phyloP scores from a whole-genome alignment of 2,329 filamentous ascomycete species.

The Cladosporium colombiae region DNA sequence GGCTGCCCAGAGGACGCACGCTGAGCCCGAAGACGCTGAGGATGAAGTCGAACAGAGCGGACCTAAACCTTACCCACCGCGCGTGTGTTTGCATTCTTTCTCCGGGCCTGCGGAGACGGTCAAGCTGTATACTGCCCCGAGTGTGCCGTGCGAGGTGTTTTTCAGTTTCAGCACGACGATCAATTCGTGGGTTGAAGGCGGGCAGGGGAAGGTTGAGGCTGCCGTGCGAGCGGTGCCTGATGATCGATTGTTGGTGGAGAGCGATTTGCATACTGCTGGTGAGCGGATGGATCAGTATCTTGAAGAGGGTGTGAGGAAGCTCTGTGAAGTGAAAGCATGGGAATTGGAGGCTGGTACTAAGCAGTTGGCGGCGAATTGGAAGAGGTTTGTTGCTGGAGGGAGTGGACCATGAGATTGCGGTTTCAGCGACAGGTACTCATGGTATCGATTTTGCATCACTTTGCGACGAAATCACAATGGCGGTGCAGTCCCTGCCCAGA shows the following conservation, averaged over 20 bases:
- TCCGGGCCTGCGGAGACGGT: constrained; percentile 75
- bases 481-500: not conserved
- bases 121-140: constrained; percentile 72
- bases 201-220: constrained; percentile 59
- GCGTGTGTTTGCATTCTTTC: constrained; percentile 93
- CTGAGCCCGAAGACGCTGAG: constrained; percentile 20
- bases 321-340: constrained; percentile 82
- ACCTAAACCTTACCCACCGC: constrained; percentile 71
- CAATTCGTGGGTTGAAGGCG: constrained; percentile 58
- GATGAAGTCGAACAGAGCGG: constrained; percentile 21
- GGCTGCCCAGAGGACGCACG: constrained; percentile 21
- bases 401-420: not conserved
- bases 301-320: constrained; percentile 71
- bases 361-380: constrained; percentile 73
- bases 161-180: constrained; percentile 86
- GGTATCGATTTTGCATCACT: not conserved
- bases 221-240: constrained; percentile 73
- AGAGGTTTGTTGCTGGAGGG: constrained; percentile 59
- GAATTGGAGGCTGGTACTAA: constrained; percentile 67
- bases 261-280: constrained; percentile 83
- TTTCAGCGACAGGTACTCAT: not conserved
- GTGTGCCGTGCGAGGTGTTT: constrained; percentile 74
- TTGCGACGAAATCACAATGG: not conserved
- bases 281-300: constrained; percentile 75
- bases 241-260: constrained; percentile 80